phyloP scores from a whole-genome alignment of 768 basidiomycete genomes.

The Pisolithus microcarpus region DNA sequence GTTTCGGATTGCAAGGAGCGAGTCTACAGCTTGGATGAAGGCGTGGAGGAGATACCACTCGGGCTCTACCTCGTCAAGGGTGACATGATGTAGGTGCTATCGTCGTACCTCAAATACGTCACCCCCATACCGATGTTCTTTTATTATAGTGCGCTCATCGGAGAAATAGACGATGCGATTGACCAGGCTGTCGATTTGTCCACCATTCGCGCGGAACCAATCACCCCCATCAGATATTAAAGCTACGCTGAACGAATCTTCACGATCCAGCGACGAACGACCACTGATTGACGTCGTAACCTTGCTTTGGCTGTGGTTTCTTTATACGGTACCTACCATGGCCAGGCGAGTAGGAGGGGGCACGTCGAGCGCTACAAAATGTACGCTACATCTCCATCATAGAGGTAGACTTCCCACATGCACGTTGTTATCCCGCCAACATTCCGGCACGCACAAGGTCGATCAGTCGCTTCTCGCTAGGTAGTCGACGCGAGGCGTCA shows the following conservation, averaged over 20 bases:
- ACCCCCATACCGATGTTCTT: slow-evolving; percentile 2
- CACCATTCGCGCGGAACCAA: slow-evolving; percentile 80
- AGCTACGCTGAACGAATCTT: background rate
- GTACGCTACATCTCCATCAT: slow-evolving; percentile 2
- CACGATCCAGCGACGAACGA: background rate
- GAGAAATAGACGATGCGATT: slow-evolving; percentile 77
- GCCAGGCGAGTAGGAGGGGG: background rate
- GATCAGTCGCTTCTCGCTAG: background rate
- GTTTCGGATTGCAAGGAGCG: slow-evolving; percentile 91
- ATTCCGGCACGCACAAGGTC: background rate
- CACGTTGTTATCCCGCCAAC: background rate
- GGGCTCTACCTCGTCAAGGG: slow-evolving; percentile 97
- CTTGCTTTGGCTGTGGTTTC: background rate
- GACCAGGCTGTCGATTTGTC: slow-evolving; percentile 71
- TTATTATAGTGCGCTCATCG: slow-evolving; percentile 57
- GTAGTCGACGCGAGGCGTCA: background rate
- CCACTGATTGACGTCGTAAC: background rate
- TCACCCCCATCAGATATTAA: slow-evolving; percentile 75
- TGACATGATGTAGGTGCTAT: slow-evolving; percentile 83
- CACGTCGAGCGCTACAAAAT: background rate
- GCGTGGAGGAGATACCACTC: slow-evolving; percentile 89
- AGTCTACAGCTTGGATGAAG: slow-evolving; percentile 84
- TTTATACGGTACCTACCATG: background rate
- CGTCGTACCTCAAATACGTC: background rate
- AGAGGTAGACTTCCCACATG: background rate